Evolutionary conservation across 2,329 filamentous ascomycete genomes (phyloP), one percentile per base, ranked within the genome.

Genomic region (Acrodontium crateriforme): DNA sequence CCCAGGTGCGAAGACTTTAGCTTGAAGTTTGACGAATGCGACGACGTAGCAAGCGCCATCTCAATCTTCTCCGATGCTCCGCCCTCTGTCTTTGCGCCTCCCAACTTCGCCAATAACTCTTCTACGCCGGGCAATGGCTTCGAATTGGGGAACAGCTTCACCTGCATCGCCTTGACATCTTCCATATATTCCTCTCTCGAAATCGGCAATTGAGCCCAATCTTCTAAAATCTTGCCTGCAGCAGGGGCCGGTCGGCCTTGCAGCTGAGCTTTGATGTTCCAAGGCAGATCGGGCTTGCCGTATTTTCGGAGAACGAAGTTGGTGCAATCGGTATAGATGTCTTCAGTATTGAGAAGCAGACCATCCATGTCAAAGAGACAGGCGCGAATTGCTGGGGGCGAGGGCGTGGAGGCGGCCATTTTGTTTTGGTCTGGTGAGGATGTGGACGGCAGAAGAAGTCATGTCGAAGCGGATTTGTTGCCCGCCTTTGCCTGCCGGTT

Each of bases 311-410:
- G 74, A 19, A 95, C 69, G 14, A 72, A 63, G 58, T 98, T 94
- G 36, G 84, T 78, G 56, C 80, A 78, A 15, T 70, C 52, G 0
- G 83, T 89, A 63, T 95, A 95, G 33, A 73, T 62, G 49, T 95
- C 89, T 62, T 95, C 89, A 18, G 81, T 84, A 57, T 95, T 76
- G 50, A 98, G 79, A 12, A 98, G 71, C 18, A 98, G 76, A 35
- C 89, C 89, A 56, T 98, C 89, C 85, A 95, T 94, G 63, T 98
- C 89, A 55, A 98, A 95, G 40, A 98, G 75, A 56, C 85, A 94
- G 42, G 87, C 89, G 43, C 84, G 71, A 34, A 95, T 67, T 25
- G 78, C 12, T 81, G 78, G 54, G 84, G 75, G 28, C 28, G 37
- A 24, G 18, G 18, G 18, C n/a, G n/a, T n/a, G n/a, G n/a, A n/a